phyloP scores from a whole-genome alignment of 2,329 filamentous ascomycete species.

The Pseudonectria foliicola region DNA sequence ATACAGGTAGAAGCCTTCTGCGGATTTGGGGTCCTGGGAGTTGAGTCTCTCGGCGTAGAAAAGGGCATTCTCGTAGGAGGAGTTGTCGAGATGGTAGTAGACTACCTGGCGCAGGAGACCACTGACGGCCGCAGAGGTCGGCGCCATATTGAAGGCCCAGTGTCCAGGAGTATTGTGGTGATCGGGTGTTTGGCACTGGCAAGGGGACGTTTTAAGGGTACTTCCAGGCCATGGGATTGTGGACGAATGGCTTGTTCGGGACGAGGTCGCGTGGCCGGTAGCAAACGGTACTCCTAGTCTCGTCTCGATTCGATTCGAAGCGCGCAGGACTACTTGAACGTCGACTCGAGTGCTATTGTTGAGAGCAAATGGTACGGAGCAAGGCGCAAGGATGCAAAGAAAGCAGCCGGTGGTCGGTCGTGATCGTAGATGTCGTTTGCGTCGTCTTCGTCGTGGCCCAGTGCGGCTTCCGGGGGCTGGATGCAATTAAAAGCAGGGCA shows the following conservation, averaged over 20 bases:
- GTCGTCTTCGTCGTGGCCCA: conserved; percentile 9
- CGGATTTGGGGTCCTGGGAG: conserved; percentile 73
- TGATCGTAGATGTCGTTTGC: neutral
- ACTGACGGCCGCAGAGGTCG: conserved; percentile 42
- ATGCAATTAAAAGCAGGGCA: conserved; percentile 13
- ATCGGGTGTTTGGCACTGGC: conserved; percentile 9
- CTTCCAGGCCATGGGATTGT: conserved; percentile 22
- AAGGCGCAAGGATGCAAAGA: conserved; percentile 17
- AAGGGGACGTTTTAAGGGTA: conserved; percentile 14
- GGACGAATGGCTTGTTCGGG: neutral
- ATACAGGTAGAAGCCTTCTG: conserved; percentile 76
- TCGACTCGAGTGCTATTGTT: too few species aligned
- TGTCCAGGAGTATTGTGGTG: conserved; percentile 11
- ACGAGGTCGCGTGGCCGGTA: too few species aligned
- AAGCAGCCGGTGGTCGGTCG: conserved; percentile 14
- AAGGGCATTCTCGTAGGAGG: conserved; percentile 79
- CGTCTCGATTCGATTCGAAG: too few species aligned
- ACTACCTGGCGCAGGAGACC: conserved; percentile 52
- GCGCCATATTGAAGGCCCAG: conserved; percentile 41
- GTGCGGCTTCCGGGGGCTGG: conserved; percentile 14
- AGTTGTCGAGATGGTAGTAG: conserved; percentile 77
- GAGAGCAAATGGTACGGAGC: neutral
- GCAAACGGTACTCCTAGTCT: too few species aligned
- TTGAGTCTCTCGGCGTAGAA: conserved; percentile 86
- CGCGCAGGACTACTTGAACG: too few species aligned